These are phyloP conservation scores for Meira miltonrushii DNA, from an alignment of 1,284 basidiomycete genomes.

Conservation along the genomic window DNA sequence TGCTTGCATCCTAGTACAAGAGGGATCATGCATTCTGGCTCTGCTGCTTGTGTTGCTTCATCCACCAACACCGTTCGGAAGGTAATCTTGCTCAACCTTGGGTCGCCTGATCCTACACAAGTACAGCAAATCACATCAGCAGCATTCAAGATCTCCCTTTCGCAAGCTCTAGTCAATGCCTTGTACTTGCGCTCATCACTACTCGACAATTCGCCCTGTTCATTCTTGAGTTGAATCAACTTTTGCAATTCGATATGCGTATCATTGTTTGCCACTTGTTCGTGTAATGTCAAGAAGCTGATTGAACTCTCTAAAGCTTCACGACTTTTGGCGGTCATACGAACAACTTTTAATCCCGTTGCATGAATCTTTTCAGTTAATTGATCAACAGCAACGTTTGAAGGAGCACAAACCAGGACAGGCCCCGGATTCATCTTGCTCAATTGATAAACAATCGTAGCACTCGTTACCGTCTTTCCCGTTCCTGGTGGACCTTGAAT, in stretches of 20 bases:
- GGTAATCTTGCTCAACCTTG: constrained; percentile 89
- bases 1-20: constrained; percentile 97
- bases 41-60: constrained; percentile 96
- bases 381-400: constrained; percentile 98
- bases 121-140: constrained; percentile 99
- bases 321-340: constrained; percentile 92
- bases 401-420: constrained; percentile 96
- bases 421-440: constrained; percentile 99
- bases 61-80: constrained; percentile 98
- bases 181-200: constrained; percentile 98
- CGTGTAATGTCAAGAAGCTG: constrained; percentile 87
- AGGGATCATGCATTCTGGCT: constrained; percentile 99
- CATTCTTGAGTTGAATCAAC: constrained; percentile 92
- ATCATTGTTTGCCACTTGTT: constrained; percentile 86
- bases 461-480: constrained; percentile 99
- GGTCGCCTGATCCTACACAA: constrained; percentile 95
- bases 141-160: constrained; percentile 89
- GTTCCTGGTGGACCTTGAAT: constrained; percentile 95
- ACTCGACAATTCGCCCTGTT: constrained; percentile 91
- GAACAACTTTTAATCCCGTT: constrained; percentile 94
- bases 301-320: constrained; percentile 93
- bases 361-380: constrained; percentile 97
- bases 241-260: constrained; percentile 81
- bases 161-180: constrained; percentile 84
- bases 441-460: constrained; percentile 96